Base-by-base conservation (phyloP, 352 stramenopile species). In the Phytophthora pseudosyringae region DNA sequence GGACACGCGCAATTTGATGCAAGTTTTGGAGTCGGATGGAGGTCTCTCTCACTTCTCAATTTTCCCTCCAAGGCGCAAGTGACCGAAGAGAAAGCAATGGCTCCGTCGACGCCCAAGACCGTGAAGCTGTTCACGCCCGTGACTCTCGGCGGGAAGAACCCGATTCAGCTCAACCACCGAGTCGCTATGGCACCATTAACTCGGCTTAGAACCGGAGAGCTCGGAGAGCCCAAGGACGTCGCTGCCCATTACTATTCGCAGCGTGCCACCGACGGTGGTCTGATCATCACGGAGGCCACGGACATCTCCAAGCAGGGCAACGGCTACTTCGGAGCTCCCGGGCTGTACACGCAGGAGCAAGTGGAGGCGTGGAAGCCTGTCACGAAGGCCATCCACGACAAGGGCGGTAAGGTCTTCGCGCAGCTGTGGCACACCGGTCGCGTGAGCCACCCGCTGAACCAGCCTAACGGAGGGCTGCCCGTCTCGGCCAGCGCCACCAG, bases 371-470 rank as follows among this genome's bases (percentile, higher is more conserved):
- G 81, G 80, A 83, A 88, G 41, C 52, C 57, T 28, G 64, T 90
- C 10, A 79, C 74, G 5, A 80, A 91, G 43, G 60, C 65, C 12
- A 86, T 97, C 13, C 89, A 96, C 55, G 72, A 67, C 26, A 91
- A 91, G 48, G 78, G 72, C 13, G 83, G 76, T 52, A 77, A 78
- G 32, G 93, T 96, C 36, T 90, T 80, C 53, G 36, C 75, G 43
- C 88, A 97, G 68, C 59, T 96, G 7, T 95, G 86, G 86, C 88
- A 97, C 68, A 80, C 79, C 15, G 88, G 88, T 36, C 75, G 84
- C 39, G 66, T 76, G 49, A 69, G 74, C 16, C 86, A 97, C 63
- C 73, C 74, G 8, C 65, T 69, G 9, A 80, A 78, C 57, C 81
- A 91, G 59, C 63, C 69, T 16, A 64, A 69, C 26, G 80, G 81